Evolutionary conservation across 768 basidiomycete genomes (phyloP).

Genomic region (Exsudoporus frostii): DNA sequence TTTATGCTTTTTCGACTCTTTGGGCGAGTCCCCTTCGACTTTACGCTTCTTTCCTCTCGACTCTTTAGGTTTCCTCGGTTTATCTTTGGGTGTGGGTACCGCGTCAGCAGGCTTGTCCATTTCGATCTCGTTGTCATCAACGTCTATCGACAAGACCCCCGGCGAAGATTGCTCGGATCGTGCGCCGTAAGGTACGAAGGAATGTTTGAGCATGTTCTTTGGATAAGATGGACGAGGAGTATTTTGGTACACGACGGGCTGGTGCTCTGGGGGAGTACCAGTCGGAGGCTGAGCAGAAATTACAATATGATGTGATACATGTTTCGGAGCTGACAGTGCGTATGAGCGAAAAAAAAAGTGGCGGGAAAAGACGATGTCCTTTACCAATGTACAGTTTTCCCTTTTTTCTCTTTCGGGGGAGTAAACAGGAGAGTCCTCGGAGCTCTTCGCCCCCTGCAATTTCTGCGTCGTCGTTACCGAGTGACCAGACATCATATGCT

Average conservation of each 20-base stretch:
- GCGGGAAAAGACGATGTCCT: neutral
- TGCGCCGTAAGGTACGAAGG: constrained; percentile 63
- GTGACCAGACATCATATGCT: constrained; percentile 64
- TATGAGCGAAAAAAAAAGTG: constrained; percentile 40
- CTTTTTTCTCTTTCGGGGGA: constrained; percentile 60
- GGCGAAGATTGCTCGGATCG: constrained; percentile 12
- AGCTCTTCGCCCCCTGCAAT: constrained; percentile 61
- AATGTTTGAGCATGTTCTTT: constrained; percentile 57
- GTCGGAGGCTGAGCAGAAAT: constrained; percentile 47
- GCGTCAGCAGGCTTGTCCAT: constrained; percentile 13
- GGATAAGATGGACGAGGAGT: constrained; percentile 59
- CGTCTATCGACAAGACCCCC: constrained; percentile 21
- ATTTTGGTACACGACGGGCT: constrained; percentile 38
- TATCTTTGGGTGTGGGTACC: neutral
- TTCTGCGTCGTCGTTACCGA: constrained; percentile 40
- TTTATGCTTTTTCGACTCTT: constrained; percentile 50
- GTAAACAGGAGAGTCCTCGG: constrained; percentile 53
- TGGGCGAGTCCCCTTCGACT: constrained; percentile 43
- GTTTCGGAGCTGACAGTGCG: constrained; percentile 49
- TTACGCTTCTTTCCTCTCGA: constrained; percentile 43
- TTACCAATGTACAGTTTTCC: constrained; percentile 59
- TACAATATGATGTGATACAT: constrained; percentile 56
- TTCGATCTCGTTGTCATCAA: constrained; percentile 25
- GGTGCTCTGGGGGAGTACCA: constrained; percentile 19
- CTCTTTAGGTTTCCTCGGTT: constrained; percentile 20